Percentiles rank a stretch among this genome's conserved stretches.
These are phyloP conservation scores for Arachnomyces sp. DNA, from an alignment of 2,329 filamentous ascomycete genomes.

Conservation along the genomic window DNA sequence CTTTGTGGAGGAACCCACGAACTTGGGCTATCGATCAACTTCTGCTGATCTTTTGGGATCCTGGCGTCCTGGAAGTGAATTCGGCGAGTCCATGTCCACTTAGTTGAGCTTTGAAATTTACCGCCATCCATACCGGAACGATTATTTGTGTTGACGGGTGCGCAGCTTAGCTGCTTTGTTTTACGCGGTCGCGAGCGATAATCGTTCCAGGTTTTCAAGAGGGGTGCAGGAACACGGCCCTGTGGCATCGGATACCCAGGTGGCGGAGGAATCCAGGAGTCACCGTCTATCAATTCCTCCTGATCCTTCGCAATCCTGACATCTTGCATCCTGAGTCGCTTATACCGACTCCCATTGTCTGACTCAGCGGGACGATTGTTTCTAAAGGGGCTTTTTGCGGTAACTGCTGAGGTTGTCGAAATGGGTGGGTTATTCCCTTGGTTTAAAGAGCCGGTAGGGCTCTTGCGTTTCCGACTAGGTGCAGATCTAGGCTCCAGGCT, in stretches of 20 bases:
- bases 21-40: slow-evolving; percentile 39
- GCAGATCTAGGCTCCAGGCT: too few species aligned
- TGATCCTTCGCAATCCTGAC: slow-evolving; percentile 8
- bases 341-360: too few species aligned
- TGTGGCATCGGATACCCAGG: slow-evolving; percentile 9
- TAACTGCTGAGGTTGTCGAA: too few species aligned
- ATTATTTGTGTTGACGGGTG: too few species aligned
- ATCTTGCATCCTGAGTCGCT: too few species aligned
- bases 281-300: slow-evolving; percentile 11
- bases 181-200: slow-evolving; percentile 6
- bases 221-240: slow-evolving; percentile 10
- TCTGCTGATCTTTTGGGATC: slow-evolving; percentile 43
- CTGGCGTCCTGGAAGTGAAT: slow-evolving; percentile 37
- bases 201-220: slow-evolving; percentile 6
- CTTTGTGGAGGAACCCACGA: slow-evolving; percentile 32
- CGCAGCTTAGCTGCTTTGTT: too few species aligned
- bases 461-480: too few species aligned
- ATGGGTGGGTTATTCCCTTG: too few species aligned
- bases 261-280: slow-evolving; percentile 19
- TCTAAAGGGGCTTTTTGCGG: too few species aligned
- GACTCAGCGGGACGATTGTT: too few species aligned
- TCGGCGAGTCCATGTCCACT: slow-evolving; percentile 26
- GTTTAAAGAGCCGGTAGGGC: too few species aligned
- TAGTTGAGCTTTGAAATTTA: slow-evolving; percentile 8
- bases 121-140: slow-evolving; percentile 2